Percentiles rank a stretch among this genome's conserved stretches.
Conservation (phyloP, 345 rosid genomes). For the Pugionium cornutum region DNA sequence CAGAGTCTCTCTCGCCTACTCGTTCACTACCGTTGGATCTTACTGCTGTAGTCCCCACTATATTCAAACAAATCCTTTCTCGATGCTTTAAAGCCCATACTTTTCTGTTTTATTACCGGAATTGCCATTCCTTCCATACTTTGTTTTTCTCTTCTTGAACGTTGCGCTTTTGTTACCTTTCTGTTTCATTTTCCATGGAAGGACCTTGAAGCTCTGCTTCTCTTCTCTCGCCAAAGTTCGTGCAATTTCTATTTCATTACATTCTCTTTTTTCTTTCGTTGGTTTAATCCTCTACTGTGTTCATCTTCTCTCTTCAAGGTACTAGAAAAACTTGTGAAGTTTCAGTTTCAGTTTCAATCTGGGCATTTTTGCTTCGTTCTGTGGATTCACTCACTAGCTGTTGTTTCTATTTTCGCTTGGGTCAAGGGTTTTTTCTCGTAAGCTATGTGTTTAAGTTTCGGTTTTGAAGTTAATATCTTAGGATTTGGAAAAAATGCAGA, state of each 20-base stretch:
- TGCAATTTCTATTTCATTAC: slow-evolving; percentile 29
- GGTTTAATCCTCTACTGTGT: slow-evolving; percentile 29
- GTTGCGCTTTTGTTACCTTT: slow-evolving; percentile 45
- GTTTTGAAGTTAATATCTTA: background rate
- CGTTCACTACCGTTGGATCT: slow-evolving; percentile 43
- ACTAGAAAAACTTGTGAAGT: background rate
- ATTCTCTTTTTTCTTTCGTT: slow-evolving; percentile 6
- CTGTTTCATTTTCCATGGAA: slow-evolving; percentile 66
- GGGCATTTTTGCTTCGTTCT: slow-evolving; percentile 2
- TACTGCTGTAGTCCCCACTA: background rate
- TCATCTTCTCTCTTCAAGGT: slow-evolving; percentile 24
- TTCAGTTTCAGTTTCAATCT: slow-evolving; percentile 6
- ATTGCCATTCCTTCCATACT: slow-evolving; percentile 28
- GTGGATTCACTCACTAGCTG: background rate
- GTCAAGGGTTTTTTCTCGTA: background rate
- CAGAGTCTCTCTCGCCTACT: slow-evolving; percentile 9
- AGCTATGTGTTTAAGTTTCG: background rate
- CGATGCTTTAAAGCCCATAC: slow-evolving; percentile 3
- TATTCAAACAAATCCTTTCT: background rate
- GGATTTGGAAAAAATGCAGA: slow-evolving; percentile 3
- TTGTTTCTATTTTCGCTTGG: background rate
- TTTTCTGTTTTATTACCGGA: slow-evolving; percentile 23
- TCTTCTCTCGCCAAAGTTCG: slow-evolving; percentile 35
- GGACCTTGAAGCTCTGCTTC: slow-evolving; percentile 48
- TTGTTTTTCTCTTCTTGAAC: slow-evolving; percentile 35